Evolutionary conservation across 208 protist genomes (phyloP), one percentile per base, ranked within the genome.

Genomic region (Novymonas esmeraldas): DNA sequence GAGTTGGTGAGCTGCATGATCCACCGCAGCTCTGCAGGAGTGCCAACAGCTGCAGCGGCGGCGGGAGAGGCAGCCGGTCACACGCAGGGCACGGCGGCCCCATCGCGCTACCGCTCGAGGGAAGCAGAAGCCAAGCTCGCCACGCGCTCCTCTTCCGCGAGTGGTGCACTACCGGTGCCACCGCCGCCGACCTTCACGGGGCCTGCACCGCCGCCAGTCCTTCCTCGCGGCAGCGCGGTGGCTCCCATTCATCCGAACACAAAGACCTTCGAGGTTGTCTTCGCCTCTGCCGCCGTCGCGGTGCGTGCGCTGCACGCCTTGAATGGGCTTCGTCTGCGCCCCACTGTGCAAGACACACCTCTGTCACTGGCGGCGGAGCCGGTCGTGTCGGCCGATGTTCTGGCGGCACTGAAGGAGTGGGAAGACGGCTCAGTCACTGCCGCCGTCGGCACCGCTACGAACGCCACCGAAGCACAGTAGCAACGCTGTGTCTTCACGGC

Each of bases 191-290:
- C 41, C 36, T 50, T 42, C 7, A 18, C 39, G 45, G 55, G 4
- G 5, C 29, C 52, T 9, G 45, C 58, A 22, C 24, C 4, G n/a
- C 4, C 28, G 10, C 41, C 24, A n/a, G 18, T 16, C 41, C 59
- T 70, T 14, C 72, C 64, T 26, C 60, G 61, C 10, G 67, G 68
- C 4, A 55, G 70, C 54, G 24, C 51, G 0, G 70, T 75, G 46
- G 70, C 70, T 0, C 26, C 55, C 1, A 39, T 64, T 5, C 62
- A 42, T 38, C 70, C 60, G 11, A 55, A 75, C 54, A 69, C 70
- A 16, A 75, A 75, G 48, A 71, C 69, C n/a, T 90, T 95, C 63
- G 85, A 92, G 36, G 78, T 95, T 2, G 83, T 79, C 36, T 95
- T 93, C 64, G 70, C 61, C 14, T 58, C 66, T 2, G 36, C 77